A percentile compares a stretch with the other conserved stretches of the same genome.
These are phyloP conservation scores for Calonectria henricotiae DNA, from an alignment of 2,329 filamentous ascomycete species.

Conservation along the genomic window DNA sequence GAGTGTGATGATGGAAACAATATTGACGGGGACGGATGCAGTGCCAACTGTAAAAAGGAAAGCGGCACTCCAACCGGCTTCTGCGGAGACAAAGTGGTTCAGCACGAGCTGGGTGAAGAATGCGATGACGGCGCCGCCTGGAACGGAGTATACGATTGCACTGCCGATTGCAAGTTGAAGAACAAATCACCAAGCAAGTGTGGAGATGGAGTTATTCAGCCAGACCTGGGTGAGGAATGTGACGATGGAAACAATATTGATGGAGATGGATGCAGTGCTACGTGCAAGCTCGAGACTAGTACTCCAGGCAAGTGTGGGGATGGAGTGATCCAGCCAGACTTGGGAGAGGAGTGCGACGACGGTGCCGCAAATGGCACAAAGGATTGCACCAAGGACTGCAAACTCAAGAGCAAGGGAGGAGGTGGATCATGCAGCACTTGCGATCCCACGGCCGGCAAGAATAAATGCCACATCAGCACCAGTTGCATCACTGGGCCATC, in stretches of 20 bases:
- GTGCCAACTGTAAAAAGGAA: slow-evolving; percentile 11
- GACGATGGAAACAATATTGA: not conserved
- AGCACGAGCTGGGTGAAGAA: slow-evolving; percentile 12
- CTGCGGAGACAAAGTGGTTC: not conserved
- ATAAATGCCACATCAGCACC: slow-evolving; percentile 15
- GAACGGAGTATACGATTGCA: slow-evolving; percentile 5
- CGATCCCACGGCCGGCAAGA: not conserved
- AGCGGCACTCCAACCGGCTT: not conserved
- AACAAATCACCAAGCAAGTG: not conserved
- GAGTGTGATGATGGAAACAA: slow-evolving; percentile 23
- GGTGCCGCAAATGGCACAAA: not conserved
- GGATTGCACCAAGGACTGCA: slow-evolving; percentile 6
- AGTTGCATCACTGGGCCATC: not conserved
- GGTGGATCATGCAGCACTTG: not conserved
- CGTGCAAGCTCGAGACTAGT: not conserved
- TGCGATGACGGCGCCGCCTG: slow-evolving; percentile 16
- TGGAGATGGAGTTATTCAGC: not conserved
- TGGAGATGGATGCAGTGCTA: not conserved
- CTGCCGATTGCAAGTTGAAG: not conserved
- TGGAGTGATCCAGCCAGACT: not conserved
- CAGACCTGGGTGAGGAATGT: slow-evolving; percentile 7
- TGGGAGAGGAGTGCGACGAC: slow-evolving; percentile 2
- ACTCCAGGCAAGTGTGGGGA: not conserved
- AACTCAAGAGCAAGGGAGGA: slow-evolving; percentile 1
- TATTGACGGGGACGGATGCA: slow-evolving; percentile 13